Evolutionary conservation across 2,329 filamentous ascomycete species (phyloP).

Genomic region (Cytospora piceicola): DNA sequence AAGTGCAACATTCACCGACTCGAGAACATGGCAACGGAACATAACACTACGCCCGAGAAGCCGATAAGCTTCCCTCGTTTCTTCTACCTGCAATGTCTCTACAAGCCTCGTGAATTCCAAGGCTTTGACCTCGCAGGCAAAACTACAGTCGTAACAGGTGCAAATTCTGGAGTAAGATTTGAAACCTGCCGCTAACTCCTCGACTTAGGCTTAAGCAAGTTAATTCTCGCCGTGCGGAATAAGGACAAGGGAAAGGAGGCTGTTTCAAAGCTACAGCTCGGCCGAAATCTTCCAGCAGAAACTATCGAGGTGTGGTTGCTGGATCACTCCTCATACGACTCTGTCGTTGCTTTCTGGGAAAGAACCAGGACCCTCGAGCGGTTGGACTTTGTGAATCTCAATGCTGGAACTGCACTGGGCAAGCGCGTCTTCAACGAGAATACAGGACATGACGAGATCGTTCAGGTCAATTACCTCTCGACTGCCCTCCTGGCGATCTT

Average conservation of each 20-base stretch:
- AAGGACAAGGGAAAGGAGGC: constrained; percentile 36
- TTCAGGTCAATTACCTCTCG: constrained; percentile 34
- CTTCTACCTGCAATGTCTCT: no score
- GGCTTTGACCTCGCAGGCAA: constrained; percentile 7
- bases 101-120: neutral
- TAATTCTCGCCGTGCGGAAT: constrained; percentile 53
- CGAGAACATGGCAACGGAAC: no score
- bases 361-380: constrained; percentile 39
- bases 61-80: no score
- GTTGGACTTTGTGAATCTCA: constrained; percentile 47
- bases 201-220: constrained; percentile 27
- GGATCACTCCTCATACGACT: constrained; percentile 17
- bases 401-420: constrained; percentile 34
- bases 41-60: no score
- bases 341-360: constrained; percentile 18
- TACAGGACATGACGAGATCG: constrained; percentile 31
- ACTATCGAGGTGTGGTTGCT: constrained; percentile 22
- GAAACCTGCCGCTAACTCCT: constrained; percentile 26
- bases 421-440: constrained; percentile 1
- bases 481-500: constrained; percentile 31
- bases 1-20: no score
- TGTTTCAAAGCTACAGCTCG: constrained; percentile 47
- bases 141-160: constrained; percentile 19
- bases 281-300: constrained; percentile 31
- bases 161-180: constrained; percentile 17